Evolutionary conservation across 345 rosid species (phyloP).

Genomic region (Citropsis articulata): DNA sequence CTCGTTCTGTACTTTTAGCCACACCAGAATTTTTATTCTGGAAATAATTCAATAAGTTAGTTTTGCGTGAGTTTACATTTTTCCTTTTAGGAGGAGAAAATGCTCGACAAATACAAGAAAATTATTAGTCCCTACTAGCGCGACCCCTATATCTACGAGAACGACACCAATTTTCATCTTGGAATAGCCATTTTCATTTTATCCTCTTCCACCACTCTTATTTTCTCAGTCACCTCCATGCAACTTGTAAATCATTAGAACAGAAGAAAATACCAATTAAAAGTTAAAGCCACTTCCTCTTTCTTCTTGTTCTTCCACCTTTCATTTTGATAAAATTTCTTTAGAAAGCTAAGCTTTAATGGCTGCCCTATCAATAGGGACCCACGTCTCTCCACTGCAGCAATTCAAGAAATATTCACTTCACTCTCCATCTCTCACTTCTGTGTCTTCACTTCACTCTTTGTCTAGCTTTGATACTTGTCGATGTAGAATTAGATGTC

Average conservation of each 20-base stretch:
- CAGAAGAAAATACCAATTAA: neutral
- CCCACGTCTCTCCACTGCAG: conserved; percentile 34
- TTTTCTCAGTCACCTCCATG: neutral
- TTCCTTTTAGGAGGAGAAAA: too few species aligned
- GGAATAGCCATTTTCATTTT: conserved; percentile 1
- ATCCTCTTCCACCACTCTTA: neutral
- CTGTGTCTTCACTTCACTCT: conserved; percentile 21
- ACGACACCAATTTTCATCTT: neutral
- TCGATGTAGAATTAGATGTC: conserved; percentile 34
- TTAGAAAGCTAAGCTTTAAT: conserved; percentile 24
- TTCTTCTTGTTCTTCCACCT: neutral
- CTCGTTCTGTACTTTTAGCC: too few species aligned
- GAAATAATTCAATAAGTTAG: too few species aligned
- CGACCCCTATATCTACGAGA: neutral
- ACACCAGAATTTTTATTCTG: too few species aligned
- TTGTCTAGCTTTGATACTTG: conserved; percentile 32
- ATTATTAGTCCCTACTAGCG: too few species aligned
- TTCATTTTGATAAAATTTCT: neutral
- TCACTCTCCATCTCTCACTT: conserved; percentile 19
- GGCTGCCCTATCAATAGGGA: conserved; percentile 58
- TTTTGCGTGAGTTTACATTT: too few species aligned
- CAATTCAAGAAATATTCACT: conserved; percentile 31
- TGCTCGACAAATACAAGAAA: neutral
- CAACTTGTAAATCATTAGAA: neutral
- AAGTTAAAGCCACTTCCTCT: too few species aligned